Percentiles rank a stretch among this genome's conserved stretches.
These are phyloP conservation scores for Ceratocystis destructans DNA, from an alignment of 2,329 filamentous ascomycete species.

Conservation along the genomic window DNA sequence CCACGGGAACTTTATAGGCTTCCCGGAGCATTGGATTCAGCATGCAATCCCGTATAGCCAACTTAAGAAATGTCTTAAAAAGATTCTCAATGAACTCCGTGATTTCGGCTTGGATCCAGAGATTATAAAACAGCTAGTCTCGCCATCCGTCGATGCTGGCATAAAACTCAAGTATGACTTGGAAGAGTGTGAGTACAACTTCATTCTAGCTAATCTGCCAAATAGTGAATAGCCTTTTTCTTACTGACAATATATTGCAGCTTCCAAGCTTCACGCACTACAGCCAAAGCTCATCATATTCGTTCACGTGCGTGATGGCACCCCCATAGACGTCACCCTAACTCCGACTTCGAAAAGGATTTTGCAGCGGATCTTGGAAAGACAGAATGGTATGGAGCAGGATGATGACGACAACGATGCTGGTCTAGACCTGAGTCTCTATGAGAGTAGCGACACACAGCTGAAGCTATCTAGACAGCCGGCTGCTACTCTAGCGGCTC, in stretches of 20 bases:
- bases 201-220: too few species aligned
- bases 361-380: conserved; percentile 40
- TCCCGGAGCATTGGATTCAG: conserved; percentile 57
- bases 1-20: conserved; percentile 34
- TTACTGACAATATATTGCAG: conserved; percentile 21
- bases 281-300: conserved; percentile 57
- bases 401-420: neutral
- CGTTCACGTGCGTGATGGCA: conserved; percentile 51
- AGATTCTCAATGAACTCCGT: conserved; percentile 57
- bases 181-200: conserved; percentile 29
- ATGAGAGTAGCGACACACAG: neutral
- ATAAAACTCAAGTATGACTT: conserved; percentile 42
- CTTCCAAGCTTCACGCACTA: conserved; percentile 34
- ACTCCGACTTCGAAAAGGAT: conserved; percentile 51
- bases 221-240: neutral
- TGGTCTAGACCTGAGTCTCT: neutral
- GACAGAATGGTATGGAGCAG: conserved; percentile 4
- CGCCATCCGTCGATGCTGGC: conserved; percentile 34
- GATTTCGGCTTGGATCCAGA: conserved; percentile 58
- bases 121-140: conserved; percentile 52
- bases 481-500: neutral
- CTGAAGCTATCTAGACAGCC: neutral
- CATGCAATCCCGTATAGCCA: conserved; percentile 71
- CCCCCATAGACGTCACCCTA: conserved; percentile 53
- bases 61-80: conserved; percentile 80